Base-by-base conservation (phyloP, 2,329 filamentous ascomycete species). In the Penicillium polonicum region DNA sequence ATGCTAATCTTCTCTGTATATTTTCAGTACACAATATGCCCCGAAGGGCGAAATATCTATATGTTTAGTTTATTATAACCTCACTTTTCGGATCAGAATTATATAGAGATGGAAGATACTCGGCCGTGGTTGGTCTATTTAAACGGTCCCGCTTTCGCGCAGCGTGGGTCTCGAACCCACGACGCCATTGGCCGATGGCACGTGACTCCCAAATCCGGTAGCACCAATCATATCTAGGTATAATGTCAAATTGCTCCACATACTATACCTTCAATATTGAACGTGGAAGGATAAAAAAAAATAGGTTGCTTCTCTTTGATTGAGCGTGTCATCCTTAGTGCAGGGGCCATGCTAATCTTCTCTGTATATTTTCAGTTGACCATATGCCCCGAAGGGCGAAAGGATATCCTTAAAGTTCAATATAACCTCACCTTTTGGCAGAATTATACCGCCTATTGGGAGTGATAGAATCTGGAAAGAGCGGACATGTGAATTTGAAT, bases 251-350 rank as follows among this genome's bases (percentile, higher is more conserved):
- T 23, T 23, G 23, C 23, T 5, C 23, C 23, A 23, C 23, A 23
- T 23, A 23, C 4, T 23, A 23, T 23, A 23, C 23, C 23, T 23
- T 23, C 23, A 23, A 23, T 23, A 23, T 23, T 23, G 23, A 23
- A 23, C 23, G 23, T 27, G 25, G 5, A 8, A 21, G 13, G 29
- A 23, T 23, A 13, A 13, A 31, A 31, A 31, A 13, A 31, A 31
- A 31, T 13, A 31, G 29, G 29, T 31, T 9, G 10, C 12, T 31
- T 4, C 29, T 31, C 29, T 31, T 31, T 31, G 29, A 31, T 31
- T 31, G 81, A 88, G 86, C 86, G 87, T 91, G 89, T 92, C 90
- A 92, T 92, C 90, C 89, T 93, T 93, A 92, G 89, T 86, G 83
- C 83, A 86, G 83, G 84, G 87, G 87, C 87, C 87, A 89, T 89